These are phyloP conservation scores for Alternaria panax DNA, from an alignment of 2,329 filamentous ascomycete genomes.

Conservation along the genomic window DNA sequence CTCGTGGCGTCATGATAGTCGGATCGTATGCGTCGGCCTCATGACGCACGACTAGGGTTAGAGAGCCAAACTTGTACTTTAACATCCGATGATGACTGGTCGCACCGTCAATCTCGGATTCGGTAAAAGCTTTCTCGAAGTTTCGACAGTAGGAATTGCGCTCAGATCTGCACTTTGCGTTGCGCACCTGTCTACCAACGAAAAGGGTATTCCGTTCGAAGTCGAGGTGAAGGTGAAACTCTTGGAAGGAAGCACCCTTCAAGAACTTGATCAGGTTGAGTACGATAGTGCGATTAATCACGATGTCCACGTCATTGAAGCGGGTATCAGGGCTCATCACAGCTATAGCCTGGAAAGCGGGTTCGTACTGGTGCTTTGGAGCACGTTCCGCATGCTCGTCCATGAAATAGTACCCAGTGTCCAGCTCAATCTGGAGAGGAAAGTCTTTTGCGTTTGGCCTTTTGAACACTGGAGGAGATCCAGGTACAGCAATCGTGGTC, in stretches of 20 bases:
- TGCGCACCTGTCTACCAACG: not conserved
- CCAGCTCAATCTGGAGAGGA: not conserved
- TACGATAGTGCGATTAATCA: conserved; percentile 2
- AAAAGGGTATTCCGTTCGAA: conserved; percentile 1
- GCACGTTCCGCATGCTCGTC: not conserved
- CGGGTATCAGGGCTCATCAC: conserved; percentile 10
- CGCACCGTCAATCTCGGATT: not conserved
- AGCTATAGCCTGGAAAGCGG: conserved; percentile 16
- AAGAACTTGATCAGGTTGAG: not conserved
- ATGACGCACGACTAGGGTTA: not conserved
- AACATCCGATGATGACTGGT: not conserved
- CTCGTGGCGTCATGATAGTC: not conserved
- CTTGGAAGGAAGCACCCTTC: not conserved
- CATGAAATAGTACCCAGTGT: not conserved
- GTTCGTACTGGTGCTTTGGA: conserved; percentile 10
- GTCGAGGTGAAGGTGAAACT: conserved; percentile 2
- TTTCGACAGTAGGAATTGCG: not conserved
- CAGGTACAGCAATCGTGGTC: not conserved
- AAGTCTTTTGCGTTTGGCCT: not conserved
- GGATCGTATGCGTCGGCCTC: not conserved
- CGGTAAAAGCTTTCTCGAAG: not conserved
- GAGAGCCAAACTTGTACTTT: not conserved
- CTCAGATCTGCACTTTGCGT: not conserved
- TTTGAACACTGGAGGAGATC: not conserved
- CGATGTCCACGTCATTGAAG: conserved; percentile 8